phyloP scores from a whole-genome alignment of 2,329 filamentous ascomycete genomes.

The Tolypocladium guangdongense region DNA sequence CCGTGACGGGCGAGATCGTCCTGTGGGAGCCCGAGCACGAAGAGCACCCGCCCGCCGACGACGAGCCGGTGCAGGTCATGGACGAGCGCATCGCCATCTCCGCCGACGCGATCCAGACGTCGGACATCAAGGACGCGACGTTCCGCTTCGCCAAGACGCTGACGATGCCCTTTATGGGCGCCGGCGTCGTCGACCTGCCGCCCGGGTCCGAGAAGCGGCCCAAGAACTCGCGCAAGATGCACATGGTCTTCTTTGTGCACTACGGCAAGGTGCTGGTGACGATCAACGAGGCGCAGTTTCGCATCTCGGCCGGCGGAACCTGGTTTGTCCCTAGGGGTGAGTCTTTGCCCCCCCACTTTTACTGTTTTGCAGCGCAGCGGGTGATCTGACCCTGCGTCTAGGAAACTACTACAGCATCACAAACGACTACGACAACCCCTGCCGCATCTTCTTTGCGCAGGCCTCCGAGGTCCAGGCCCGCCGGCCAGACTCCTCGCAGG shows the following conservation, averaged over 20 bases:
- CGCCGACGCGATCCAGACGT: slow-evolving; percentile 43
- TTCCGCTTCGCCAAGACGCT: slow-evolving; percentile 89
- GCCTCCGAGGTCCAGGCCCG: slow-evolving; percentile 52
- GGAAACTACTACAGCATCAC: slow-evolving; percentile 89
- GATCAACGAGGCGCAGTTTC: slow-evolving; percentile 65
- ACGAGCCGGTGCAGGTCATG: slow-evolving; percentile 42
- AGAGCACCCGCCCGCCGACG: slow-evolving; percentile 37
- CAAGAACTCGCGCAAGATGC: slow-evolving; percentile 92
- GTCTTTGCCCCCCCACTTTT: slow-evolving; percentile 19
- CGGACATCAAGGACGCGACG: slow-evolving; percentile 50
- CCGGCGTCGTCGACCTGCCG: slow-evolving; percentile 80
- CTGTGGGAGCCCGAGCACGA: slow-evolving; percentile 52
- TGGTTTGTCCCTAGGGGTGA: slow-evolving; percentile 93
- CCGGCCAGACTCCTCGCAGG: neutral
- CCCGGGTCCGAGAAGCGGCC: slow-evolving; percentile 72
- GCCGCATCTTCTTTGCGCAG: slow-evolving; percentile 86
- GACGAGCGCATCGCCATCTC: slow-evolving; percentile 48
- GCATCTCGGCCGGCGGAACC: slow-evolving; percentile 76
- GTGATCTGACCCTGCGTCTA: slow-evolving; percentile 25
- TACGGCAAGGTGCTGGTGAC: slow-evolving; percentile 72
- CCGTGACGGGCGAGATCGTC: slow-evolving; percentile 51
- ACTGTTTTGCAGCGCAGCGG: neutral
- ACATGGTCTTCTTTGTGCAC: slow-evolving; percentile 92
- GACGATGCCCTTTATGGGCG: slow-evolving; percentile 74
- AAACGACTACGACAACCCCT: slow-evolving; percentile 63